Evolutionary conservation across 2,329 filamentous ascomycete species (phyloP), one percentile per base, ranked within the genome.

Genomic region (Ceratocystis cacaofunesta): DNA sequence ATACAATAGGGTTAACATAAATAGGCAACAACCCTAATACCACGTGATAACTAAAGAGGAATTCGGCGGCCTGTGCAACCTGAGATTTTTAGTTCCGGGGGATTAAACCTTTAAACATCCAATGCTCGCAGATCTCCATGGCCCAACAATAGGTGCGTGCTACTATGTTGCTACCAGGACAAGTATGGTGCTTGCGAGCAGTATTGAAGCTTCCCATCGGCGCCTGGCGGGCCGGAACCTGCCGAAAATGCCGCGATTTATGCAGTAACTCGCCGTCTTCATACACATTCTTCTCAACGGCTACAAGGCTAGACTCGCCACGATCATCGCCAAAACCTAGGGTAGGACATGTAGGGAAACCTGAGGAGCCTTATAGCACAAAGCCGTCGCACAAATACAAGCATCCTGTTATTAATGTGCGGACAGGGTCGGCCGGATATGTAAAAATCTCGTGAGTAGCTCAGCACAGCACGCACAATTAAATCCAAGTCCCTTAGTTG

Each of bases 371-470:
- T 12, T 15, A 41, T 41, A 22, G n/a, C n/a, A 52, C 48, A 3
- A n/a, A n/a, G 10, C 7, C 22, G n/a, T 5, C 7, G 22, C 48
- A 52, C 4, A n/a, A 30, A 22, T 19, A 46, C 25, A 58, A 58
- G 28, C 55, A 58, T 58, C 22, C 28, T 5, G 55, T 62, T 19
- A 28, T 83, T 63, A 71, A 72, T 2, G 76, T 84, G 8, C 74
- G 72, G 46, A 80, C 77, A 65, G 79, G 78, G 63, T 82, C 78
- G 1, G 76, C 79, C 1, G 81, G 81, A 25, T 70, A 73, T 69
- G 76, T 83, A 50, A 75, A 73, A 12, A 74, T 84, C 63, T 80
- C 81, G 82, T 83, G 71, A 68, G 79, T 71, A 48, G 41, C 19
- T 30, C n/a, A 28, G 8, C 44, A 15, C 25, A 44, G 48, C 64